Evolutionary conservation across 2,329 filamentous ascomycete species (phyloP).

Genomic region (Dactylellina sp.): DNA sequence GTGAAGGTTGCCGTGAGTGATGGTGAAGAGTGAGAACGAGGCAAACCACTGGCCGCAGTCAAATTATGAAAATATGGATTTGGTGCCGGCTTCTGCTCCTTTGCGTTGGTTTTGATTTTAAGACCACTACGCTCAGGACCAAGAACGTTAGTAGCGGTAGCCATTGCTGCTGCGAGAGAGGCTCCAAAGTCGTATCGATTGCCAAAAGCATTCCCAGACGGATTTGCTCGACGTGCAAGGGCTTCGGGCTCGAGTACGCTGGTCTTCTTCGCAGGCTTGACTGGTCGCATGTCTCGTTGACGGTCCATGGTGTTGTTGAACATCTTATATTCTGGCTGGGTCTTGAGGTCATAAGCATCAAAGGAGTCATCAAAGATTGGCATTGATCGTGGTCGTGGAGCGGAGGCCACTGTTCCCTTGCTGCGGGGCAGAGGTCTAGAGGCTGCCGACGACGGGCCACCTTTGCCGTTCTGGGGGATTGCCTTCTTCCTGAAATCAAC

Average conservation of each 20-base stretch:
- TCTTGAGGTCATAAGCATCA: constrained; percentile 67
- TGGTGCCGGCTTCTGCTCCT: constrained; percentile 35
- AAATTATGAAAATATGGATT: constrained; percentile 56
- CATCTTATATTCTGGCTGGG: constrained; percentile 55
- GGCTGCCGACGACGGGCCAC: constrained; percentile 65
- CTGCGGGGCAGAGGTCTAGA: constrained; percentile 74
- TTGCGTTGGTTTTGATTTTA: constrained; percentile 58
- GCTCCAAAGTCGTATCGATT: constrained; percentile 96
- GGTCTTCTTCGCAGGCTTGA: constrained; percentile 53
- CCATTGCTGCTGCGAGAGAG: constrained; percentile 86
- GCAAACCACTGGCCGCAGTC: constrained; percentile 38
- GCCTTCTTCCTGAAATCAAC: constrained; percentile 89
- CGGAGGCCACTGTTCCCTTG: constrained; percentile 68
- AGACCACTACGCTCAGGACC: constrained; percentile 72
- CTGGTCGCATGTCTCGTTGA: constrained; percentile 41
- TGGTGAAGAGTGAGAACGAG: constrained; percentile 52
- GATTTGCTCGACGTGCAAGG: constrained; percentile 61
- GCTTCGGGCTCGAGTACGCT: constrained; percentile 50
- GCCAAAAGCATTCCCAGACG: constrained; percentile 80
- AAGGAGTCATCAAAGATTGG: constrained; percentile 66
- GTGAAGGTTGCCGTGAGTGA: constrained; percentile 47
- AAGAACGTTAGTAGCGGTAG: constrained; percentile 75
- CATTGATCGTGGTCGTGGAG: constrained; percentile 68
- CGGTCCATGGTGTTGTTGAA: constrained; percentile 41
- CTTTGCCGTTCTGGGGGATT: constrained; percentile 69